phyloP scores from a whole-genome alignment of 2,329 filamentous ascomycete genomes.

The Aspergillus arachidicola region DNA sequence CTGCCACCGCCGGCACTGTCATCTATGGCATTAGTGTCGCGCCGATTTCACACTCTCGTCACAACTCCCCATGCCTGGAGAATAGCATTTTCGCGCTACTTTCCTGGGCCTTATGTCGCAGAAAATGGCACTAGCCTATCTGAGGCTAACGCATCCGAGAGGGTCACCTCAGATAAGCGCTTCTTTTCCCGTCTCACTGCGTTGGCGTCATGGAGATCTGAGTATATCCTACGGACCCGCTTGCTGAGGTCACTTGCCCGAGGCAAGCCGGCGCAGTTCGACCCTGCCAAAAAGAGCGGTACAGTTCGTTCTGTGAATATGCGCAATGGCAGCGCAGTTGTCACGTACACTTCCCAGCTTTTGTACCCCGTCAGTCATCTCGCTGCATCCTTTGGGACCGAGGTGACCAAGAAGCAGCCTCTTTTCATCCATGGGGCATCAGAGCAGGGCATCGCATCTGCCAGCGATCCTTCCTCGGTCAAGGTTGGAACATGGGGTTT shows the following conservation, averaged over 20 bases:
- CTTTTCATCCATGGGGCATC: conserved; percentile 81
- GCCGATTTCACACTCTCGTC: conserved; percentile 81
- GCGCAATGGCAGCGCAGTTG: conserved; percentile 71
- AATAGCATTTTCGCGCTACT: conserved; percentile 87
- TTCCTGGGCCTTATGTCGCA: conserved; percentile 71
- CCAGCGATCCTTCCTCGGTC: conserved; percentile 75
- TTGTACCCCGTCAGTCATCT: conserved; percentile 77
- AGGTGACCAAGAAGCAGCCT: conserved; percentile 69
- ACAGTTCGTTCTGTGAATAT: conserved; percentile 56
- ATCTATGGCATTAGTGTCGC: conserved; percentile 81
- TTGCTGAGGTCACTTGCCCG: conserved; percentile 78
- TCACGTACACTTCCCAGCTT: conserved; percentile 84
- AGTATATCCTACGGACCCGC: conserved; percentile 86
- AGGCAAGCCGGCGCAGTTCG: conserved; percentile 69
- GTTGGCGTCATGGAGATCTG: conserved; percentile 90
- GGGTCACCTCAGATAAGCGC: conserved; percentile 71
- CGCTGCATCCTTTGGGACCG: conserved; percentile 73
- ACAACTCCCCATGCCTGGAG: conserved; percentile 93
- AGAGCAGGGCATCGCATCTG: conserved; percentile 75
- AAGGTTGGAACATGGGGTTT: conserved; percentile 82
- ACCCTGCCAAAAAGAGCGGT: conserved; percentile 56
- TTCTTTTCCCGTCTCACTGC: conserved; percentile 80
- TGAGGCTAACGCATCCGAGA: conserved; percentile 54
- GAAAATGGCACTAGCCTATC: conserved; percentile 44
- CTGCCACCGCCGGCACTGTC: conserved; percentile 82